Conservation (phyloP, 23 red algal species). For the Cyanidiococcus yangmingshanensis region DNA sequence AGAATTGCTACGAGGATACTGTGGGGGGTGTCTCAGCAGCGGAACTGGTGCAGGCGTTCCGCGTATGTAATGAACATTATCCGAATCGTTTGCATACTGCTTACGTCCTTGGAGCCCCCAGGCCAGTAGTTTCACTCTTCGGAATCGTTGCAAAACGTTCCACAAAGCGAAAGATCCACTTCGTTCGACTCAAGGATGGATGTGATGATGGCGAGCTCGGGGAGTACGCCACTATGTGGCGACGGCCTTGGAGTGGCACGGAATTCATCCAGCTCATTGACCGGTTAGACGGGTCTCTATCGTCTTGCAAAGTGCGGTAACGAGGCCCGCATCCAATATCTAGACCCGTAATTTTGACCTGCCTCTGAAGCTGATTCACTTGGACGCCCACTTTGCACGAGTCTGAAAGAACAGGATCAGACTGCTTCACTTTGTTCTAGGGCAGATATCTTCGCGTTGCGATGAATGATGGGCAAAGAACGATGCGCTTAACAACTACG, state of each 20-base stretch:
- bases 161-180: slow-evolving; percentile 6
- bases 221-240: slow-evolving; percentile 2
- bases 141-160: background rate
- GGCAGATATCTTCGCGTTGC: no score
- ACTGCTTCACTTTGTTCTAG: no score
- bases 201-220: background rate
- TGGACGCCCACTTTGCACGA: no score
- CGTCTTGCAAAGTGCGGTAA: no score
- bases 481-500: no score
- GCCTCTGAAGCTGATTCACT: no score
- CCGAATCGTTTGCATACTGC: slow-evolving; percentile 12
- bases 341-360: no score
- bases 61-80: slow-evolving; percentile 10
- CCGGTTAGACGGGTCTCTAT: background rate
- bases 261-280: slow-evolving; percentile 2
- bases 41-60: background rate
- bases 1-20: no score
- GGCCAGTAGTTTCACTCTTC: background rate
- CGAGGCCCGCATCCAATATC: no score
- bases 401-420: no score
- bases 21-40: background rate
- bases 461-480: no score
- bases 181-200: background rate
- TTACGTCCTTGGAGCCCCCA: slow-evolving; percentile 4
- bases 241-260: background rate